Conservation (phyloP, 2,329 filamentous ascomycete genomes). For the Ceratocystis papillata region DNA sequence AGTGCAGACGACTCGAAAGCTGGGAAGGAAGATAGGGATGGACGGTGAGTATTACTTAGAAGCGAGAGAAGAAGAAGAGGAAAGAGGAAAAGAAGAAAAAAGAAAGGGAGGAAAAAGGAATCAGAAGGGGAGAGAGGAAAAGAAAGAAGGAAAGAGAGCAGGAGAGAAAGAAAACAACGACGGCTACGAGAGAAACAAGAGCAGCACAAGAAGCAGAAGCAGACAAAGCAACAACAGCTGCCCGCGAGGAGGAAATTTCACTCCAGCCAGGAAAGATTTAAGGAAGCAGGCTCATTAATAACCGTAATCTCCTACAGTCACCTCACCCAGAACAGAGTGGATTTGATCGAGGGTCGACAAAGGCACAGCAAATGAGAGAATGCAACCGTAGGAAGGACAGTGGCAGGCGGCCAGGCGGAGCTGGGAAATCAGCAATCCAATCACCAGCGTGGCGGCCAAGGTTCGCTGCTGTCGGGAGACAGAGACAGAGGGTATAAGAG, state of each 20-base stretch:
- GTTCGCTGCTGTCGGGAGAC: neutral
- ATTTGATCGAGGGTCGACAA: neutral
- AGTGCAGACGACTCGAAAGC: slow-evolving; percentile 10
- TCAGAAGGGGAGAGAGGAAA: neutral
- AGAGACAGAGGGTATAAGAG: neutral
- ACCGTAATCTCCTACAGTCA: neutral
- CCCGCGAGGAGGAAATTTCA: no score
- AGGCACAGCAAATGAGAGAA: slow-evolving; percentile 9
- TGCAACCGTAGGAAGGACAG: slow-evolving; percentile 3
- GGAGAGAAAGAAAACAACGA: neutral
- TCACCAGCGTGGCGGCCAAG: slow-evolving; percentile 3
- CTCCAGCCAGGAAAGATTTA: neutral
- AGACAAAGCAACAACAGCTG: neutral
- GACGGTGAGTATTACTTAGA: neutral
- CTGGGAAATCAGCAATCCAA: neutral
- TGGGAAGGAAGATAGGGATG: slow-evolving; percentile 3
- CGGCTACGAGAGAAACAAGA: neutral
- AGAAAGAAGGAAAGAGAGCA: neutral
- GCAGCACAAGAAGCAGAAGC: neutral
- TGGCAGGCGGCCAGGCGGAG: neutral
- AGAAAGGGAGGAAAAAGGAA: neutral
- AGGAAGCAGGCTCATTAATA: slow-evolving; percentile 4
- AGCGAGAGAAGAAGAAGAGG: neutral
- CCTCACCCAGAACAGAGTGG: neutral
- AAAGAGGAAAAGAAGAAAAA: slow-evolving; percentile 12